Evolutionary conservation across 495 filamentous ascomycete genomes (phyloP), one percentile per base, ranked within the genome.

Genomic region (Penicillium salamii): DNA sequence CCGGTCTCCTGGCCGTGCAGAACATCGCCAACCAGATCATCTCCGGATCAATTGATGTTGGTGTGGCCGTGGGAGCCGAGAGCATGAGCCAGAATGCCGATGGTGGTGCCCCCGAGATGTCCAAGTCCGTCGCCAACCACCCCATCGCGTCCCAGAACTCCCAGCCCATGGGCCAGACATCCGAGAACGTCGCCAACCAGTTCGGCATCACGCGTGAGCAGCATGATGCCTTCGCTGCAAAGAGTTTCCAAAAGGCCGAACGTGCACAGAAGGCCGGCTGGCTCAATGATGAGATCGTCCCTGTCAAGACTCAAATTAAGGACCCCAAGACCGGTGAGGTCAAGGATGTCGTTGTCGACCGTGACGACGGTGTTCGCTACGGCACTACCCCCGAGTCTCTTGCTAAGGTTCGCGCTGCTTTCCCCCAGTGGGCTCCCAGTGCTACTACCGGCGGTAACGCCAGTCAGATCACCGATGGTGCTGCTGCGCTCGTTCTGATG

Each of bases 81-180:
- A 81, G 80, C 57, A 97, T 97, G 92, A 85, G 83, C 49, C 76
- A 75, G 20, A 87, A 84, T 48, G 81, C 85, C 32, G 86, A 90
- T 52, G 74, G 79, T 13, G 79, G 88, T 21, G 82, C 83, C 7
- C 77, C 78, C 15, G 82, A 87, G 15, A 90, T 96, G 77, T 84
- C 89, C 54, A 80, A 84, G 26, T 77, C 80, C 33, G 81, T 97
- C 43, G 67, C 84, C 36, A 69, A 77, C 43, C 79, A 80, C 57
- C 87, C 88, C 46, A 83, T 96, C 57, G 85, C 89, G 0, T 63
- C 66, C 21, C 92, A 97, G 68, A 93, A 90, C 75, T 77, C 85
- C 75, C 82, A 90, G 75, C 84, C 90, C 29, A 97, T 97, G 92
- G 92, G 92, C 2, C 92, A 95, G 79, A 97, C 92, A 1, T 90